Evolutionary conservation across 2,329 filamentous ascomycete genomes (phyloP), one percentile per base, ranked within the genome.

Genomic region (Proliferodiscus dingleyae): DNA sequence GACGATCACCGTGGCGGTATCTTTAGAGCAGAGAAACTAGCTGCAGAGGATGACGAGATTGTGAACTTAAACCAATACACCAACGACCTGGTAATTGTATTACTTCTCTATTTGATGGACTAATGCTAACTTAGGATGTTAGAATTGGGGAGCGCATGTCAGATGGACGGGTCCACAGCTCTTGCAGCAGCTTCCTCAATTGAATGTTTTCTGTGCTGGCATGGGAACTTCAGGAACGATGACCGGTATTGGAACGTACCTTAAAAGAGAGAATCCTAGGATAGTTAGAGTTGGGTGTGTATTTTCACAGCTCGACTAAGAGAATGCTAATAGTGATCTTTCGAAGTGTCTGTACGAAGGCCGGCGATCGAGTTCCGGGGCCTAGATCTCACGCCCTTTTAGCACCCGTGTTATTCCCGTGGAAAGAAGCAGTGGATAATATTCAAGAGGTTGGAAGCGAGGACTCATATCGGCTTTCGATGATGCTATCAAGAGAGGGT

Each of bases 141-240:
- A 73, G 71, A 76, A 77, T 46, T 77, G 73, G 71, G 67, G 69
- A 55, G 64, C 77, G 2, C 78, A 81, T 51, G 61, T 75, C 9
- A 70, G 69, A 18, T 81, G 77, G 77, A 81, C 78, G 0, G 78
- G 77, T 0, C 74, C 77, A 0, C 78, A 81, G 50, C 77, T 81
- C 13, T 64, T 72, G 37, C 69, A 65, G 43, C 78, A 81, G 43
- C 57, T 80, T 0, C 77, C 77, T 0, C 68, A 77, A 37, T 77
- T 80, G 47, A 74, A 71, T 26, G 57, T 81, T 2, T 66, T 81
- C 13, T 80, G 75, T 47, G 70, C 74, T 1, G 74, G 74, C 1
- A 74, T 81, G 71, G 78, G 78, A 1, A 81, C 76, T 0, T 73
- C 74, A 1, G 72, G 75, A 60, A 64, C 64, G 5, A 63, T 69